phyloP scores from a whole-genome alignment of 1,139 yeast genomes.

The Scheffersomyces cryptocercus region DNA sequence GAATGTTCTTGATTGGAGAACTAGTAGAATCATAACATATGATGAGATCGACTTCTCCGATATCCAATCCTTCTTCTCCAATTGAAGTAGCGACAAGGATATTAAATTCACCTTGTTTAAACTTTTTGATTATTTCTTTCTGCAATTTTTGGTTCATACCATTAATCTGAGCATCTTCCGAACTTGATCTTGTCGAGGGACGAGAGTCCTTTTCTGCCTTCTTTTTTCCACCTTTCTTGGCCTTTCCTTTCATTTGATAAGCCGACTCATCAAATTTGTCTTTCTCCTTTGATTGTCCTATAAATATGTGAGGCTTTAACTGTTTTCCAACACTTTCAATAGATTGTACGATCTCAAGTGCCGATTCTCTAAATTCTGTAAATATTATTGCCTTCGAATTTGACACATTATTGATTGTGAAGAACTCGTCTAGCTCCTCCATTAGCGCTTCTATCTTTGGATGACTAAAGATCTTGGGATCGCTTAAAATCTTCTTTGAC shows the following conservation, averaged over 20 bases:
- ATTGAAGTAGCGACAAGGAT: conserved; percentile 93
- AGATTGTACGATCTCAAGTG: conserved; percentile 76
- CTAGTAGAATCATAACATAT: conserved; percentile 91
- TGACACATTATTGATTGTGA: conserved; percentile 29
- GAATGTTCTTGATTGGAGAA: conserved; percentile 91
- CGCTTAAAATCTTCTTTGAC: conserved; percentile 45
- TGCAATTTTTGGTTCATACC: conserved; percentile 77
- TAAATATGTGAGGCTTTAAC: conserved; percentile 80
- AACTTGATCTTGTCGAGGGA: conserved; percentile 30
- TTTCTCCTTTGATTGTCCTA: conserved; percentile 73
- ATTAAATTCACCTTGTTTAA: conserved; percentile 71
- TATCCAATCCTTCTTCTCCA: conserved; percentile 98
- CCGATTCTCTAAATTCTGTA: conserved; percentile 87
- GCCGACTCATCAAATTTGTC: conserved; percentile 58
- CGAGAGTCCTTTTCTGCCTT: conserved; percentile 18
- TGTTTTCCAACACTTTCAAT: conserved; percentile 42
- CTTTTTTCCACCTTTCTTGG: conserved; percentile 28
- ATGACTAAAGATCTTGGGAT: conserved; percentile 60
- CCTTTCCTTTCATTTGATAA: conserved; percentile 29
- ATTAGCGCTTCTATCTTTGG: conserved; percentile 68
- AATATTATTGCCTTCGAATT: conserved; percentile 81
- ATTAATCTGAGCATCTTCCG: conserved; percentile 53
- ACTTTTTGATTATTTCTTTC: conserved; percentile 69
- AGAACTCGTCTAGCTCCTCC: conserved; percentile 59
- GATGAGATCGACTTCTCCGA: conserved; percentile 94